These are phyloP conservation scores for Aspergillus nomiae DNA, from an alignment of 2,329 filamentous ascomycete species.

Conservation along the genomic window DNA sequence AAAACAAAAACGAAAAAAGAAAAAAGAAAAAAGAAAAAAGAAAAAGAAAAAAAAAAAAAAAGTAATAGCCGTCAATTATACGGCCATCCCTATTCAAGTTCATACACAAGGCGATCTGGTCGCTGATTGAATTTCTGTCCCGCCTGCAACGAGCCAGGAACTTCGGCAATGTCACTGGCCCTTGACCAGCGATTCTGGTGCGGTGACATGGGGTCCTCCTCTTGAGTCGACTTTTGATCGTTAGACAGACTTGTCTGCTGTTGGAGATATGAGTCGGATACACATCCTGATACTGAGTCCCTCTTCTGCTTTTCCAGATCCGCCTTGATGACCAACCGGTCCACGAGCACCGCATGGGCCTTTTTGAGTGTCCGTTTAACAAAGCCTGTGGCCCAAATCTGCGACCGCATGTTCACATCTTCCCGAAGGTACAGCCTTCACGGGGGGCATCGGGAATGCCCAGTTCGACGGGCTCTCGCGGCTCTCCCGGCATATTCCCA, in stretches of 20 bases:
- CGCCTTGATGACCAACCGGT: constrained; percentile 59
- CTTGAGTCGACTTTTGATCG: not conserved
- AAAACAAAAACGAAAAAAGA: no score
- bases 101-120: not conserved
- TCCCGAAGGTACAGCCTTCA: constrained; percentile 76
- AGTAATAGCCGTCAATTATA: not conserved
- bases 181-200: not conserved
- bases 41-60: not conserved
- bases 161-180: not conserved
- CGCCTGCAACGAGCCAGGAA: not conserved
- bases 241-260: not conserved
- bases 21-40: no score
- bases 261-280: not conserved
- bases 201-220: not conserved
- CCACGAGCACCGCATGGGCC: constrained; percentile 70
- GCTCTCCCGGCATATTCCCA: constrained; percentile 71
- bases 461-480: constrained; percentile 64
- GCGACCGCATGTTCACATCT: constrained; percentile 81
- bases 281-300: not conserved
- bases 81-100: not conserved
- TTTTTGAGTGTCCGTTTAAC: constrained; percentile 82
- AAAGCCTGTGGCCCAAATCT: constrained; percentile 72
- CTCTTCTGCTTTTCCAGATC: constrained; percentile 24
- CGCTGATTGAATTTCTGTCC: not conserved
- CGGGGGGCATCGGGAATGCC: constrained; percentile 63